A percentile compares a stretch with the other conserved stretches of the same genome.
Conservation (phyloP, 306 rosid genomes). For the Cucumis hystrix region DNA sequence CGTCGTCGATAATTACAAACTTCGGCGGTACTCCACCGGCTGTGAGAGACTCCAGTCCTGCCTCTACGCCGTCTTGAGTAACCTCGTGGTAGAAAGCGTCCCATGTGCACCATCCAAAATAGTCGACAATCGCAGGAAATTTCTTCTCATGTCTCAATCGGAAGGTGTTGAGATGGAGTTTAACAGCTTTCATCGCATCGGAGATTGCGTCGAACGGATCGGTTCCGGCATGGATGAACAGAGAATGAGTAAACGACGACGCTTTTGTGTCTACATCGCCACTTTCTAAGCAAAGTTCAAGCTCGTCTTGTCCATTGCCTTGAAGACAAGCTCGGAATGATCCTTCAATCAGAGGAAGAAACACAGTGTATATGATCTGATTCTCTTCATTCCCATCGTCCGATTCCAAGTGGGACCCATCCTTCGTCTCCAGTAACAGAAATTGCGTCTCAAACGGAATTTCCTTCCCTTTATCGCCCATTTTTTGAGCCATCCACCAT, state of each 20-base stretch:
- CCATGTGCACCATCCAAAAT: slow-evolving; percentile 95
- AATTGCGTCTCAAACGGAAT: slow-evolving; percentile 84
- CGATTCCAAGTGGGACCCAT: slow-evolving; percentile 56
- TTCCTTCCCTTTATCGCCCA: slow-evolving; percentile 65
- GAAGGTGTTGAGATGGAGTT: slow-evolving; percentile 46
- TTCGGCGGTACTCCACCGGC: slow-evolving; percentile 65
- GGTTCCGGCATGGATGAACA: slow-evolving; percentile 47
- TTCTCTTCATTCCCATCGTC: slow-evolving; percentile 26
- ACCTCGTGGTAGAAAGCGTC: slow-evolving; percentile 85
- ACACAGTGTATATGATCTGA: slow-evolving; percentile 50
- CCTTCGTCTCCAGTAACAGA: slow-evolving; percentile 51
- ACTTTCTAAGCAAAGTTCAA: slow-evolving; percentile 79
- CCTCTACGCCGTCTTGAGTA: slow-evolving; percentile 71
- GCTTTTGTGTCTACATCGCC: slow-evolving; percentile 54
- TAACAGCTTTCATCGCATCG: slow-evolving; percentile 44
- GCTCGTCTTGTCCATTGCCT: slow-evolving; percentile 37
- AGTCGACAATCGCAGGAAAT: slow-evolving; percentile 54
- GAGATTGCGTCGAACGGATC: slow-evolving; percentile 56
- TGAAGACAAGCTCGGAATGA: slow-evolving; percentile 65
- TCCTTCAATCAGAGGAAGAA: slow-evolving; percentile 71
- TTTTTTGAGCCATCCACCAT: slow-evolving; percentile 97
- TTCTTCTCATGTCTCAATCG: slow-evolving; percentile 78
- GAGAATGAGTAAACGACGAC: slow-evolving; percentile 46
- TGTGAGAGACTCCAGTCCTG: slow-evolving; percentile 43
- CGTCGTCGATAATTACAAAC: slow-evolving; percentile 83